phyloP scores from a whole-genome alignment of 345 rosid genomes.

The Salix viminalis region DNA sequence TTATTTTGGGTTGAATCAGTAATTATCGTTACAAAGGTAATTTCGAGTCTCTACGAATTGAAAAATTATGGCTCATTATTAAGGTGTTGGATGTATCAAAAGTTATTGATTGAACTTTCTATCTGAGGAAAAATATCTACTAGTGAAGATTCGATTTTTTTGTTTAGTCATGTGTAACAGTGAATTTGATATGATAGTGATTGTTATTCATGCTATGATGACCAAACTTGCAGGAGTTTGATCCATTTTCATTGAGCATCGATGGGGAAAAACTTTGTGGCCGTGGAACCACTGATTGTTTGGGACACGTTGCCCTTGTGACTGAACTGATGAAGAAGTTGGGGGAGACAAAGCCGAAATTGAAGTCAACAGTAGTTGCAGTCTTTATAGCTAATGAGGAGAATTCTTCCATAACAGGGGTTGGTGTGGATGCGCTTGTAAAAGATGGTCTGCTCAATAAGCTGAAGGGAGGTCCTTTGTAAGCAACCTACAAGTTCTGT shows the following conservation, averaged over 20 bases:
- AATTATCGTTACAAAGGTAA: background rate
- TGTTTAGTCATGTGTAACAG: background rate
- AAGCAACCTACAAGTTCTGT: slow-evolving; percentile 19
- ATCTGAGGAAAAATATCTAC: background rate
- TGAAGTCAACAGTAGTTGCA: slow-evolving; percentile 74
- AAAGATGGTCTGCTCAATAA: slow-evolving; percentile 72
- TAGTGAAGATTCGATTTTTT: background rate
- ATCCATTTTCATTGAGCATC: slow-evolving; percentile 80
- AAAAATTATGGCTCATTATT: background rate
- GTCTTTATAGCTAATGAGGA: slow-evolving; percentile 95
- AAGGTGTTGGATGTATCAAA: background rate
- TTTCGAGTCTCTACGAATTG: background rate
- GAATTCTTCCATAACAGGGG: slow-evolving; percentile 77
- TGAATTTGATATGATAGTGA: background rate
- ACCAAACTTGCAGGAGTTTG: slow-evolving; percentile 64
- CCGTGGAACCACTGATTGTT: slow-evolving; percentile 97
- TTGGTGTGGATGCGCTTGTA: slow-evolving; percentile 86
- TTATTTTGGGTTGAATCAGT: background rate
- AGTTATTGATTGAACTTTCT: background rate
- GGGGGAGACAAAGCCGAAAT: slow-evolving; percentile 67
- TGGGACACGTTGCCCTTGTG: slow-evolving; percentile 93
- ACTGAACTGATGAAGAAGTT: slow-evolving; percentile 82
- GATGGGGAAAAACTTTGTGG: slow-evolving; percentile 90
- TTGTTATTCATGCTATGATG: background rate
- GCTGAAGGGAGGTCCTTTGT: slow-evolving; percentile 93